A percentile compares a stretch with the other conserved stretches of the same genome.
These are phyloP conservation scores for Suhomyces kunorum DNA, from an alignment of 1,139 yeast genomes.

Conservation along the genomic window DNA sequence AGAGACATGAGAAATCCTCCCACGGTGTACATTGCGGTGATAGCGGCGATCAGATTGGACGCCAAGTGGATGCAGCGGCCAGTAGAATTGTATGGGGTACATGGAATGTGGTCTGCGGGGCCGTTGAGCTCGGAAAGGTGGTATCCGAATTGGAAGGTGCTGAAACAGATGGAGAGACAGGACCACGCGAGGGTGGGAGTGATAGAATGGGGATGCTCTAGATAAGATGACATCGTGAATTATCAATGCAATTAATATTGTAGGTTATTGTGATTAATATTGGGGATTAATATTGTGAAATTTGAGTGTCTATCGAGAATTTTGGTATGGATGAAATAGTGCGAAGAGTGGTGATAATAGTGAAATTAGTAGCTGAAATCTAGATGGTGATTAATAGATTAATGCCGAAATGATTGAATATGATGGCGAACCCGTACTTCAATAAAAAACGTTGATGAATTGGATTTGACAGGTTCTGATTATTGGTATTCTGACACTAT, in stretches of 20 bases:
- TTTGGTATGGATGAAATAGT: too few relatives aligned
- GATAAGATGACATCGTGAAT: slow-evolving; percentile 12
- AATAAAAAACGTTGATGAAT: too few relatives aligned
- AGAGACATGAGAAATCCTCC: slow-evolving; percentile 40
- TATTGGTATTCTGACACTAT: too few relatives aligned
- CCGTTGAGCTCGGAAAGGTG: slow-evolving; percentile 90
- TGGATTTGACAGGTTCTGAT: too few relatives aligned
- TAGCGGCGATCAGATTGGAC: slow-evolving; percentile 24
- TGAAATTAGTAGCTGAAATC: too few relatives aligned
- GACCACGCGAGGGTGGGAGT: slow-evolving; percentile 38
- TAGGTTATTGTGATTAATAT: not conserved
- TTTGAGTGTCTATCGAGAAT: too few relatives aligned
- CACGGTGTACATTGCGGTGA: slow-evolving; percentile 40
- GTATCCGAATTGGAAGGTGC: slow-evolving; percentile 85
- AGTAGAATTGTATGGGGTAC: slow-evolving; percentile 23
- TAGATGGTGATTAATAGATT: too few relatives aligned
- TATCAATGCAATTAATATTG: too few relatives aligned
- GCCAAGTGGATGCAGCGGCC: slow-evolving; percentile 34
- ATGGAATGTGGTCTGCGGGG: slow-evolving; percentile 66
- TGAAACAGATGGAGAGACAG: slow-evolving; percentile 56
- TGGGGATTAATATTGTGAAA: not conserved
- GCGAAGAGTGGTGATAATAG: too few relatives aligned
- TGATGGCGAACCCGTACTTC: too few relatives aligned
- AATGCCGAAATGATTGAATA: too few relatives aligned
- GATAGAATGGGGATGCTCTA: slow-evolving; percentile 27